Base-by-base conservation (phyloP, 2,329 filamentous ascomycete genomes). In the Alternaria incomplexa region DNA sequence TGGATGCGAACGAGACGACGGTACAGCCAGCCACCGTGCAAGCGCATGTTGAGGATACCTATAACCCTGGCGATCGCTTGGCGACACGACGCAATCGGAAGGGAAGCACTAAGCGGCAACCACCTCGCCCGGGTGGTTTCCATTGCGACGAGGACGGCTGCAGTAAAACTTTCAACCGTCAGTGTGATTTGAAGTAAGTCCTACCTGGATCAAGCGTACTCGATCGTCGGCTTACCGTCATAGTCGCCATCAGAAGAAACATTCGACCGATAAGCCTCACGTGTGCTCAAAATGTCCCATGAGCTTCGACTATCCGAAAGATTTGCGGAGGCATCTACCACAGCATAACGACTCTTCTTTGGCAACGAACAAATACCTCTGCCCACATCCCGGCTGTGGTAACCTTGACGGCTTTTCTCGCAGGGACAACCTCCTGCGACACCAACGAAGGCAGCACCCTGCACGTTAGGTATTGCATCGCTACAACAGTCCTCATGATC, bases 251-350 rank as follows among this genome's bases (percentile, higher is more conserved):
- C 52, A 65, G 32, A 79, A 78, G 66, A 74, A 65, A 10, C 77
- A 80, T 54, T 56, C 72, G 4, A 55, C 59, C 53, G 73, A 77
- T 58, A 64, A 74, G 56, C 77, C 76, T 63, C 71, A 79, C 64
- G 74, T 72, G 36, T 80, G 77, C 60, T 43, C 59, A 6, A 36
- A 59, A n/a, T 80, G 77, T 52, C 36, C 55, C n/a, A 68, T 74
- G 61, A 70, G 71, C 17, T 80, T 80, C 63, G 62, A 75, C 40
- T 79, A 80, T 53, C 77, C 77, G 1, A 80, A 79, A 56, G 77
- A 79, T 47, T 75, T 71, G 25, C 61, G 46, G 8, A 74, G 77
- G 20, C 77, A 80, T 52, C 60, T 73, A 45, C 64, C 50, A 6
- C 77, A 69, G 36, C 77, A 80, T 54, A 66, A 60, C 8, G 56